Percentiles rank a stretch among this genome's conserved stretches.
Evolutionary conservation across 2,329 filamentous ascomycete genomes (phyloP).

Genomic region (Neonectria neomacrospora): DNA sequence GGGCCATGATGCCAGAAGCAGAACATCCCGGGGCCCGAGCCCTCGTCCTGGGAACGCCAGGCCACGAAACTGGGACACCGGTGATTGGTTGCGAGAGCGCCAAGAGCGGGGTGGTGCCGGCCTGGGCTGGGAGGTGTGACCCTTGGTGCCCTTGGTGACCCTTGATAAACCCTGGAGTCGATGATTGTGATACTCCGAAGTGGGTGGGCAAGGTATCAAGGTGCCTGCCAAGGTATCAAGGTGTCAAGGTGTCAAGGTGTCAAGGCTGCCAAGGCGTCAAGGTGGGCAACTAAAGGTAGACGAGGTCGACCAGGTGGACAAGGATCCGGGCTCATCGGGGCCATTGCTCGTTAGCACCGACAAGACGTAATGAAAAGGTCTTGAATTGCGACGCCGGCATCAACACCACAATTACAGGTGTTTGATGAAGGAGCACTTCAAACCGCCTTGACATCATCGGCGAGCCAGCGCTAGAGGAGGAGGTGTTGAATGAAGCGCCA

Average conservation of each 20-base stretch:
- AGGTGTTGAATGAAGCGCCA: conserved; percentile 21
- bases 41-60: conserved; percentile 45
- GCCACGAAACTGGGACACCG: conserved; percentile 41
- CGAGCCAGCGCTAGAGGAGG: conserved; percentile 14
- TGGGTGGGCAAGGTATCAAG: conserved; percentile 5
- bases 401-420: conserved; percentile 30
- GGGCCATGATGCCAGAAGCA: conserved; percentile 43
- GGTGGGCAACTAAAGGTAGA: not conserved
- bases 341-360: conserved; percentile 20
- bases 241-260: conserved; percentile 10
- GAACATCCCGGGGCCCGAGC: conserved; percentile 47
- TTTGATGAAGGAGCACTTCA: conserved; percentile 34
- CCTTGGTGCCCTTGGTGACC: conserved; percentile 3
- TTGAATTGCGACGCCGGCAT: conserved; percentile 15
- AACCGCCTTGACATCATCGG: conserved; percentile 14
- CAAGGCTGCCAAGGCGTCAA: conserved; percentile 4
- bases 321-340: conserved; percentile 25
- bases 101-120: conserved; percentile 24
- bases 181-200: conserved; percentile 29
- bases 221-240: conserved; percentile 5
- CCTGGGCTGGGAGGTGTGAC: conserved; percentile 16
- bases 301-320: conserved; percentile 3
- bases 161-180: conserved; percentile 26
- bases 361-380: conserved; percentile 22
- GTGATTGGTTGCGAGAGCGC: conserved; percentile 40